Evolutionary conservation across 2,329 filamentous ascomycete genomes (phyloP), one percentile per base, ranked within the genome.

Genomic region (Phyllosticta paracitricarpa): DNA sequence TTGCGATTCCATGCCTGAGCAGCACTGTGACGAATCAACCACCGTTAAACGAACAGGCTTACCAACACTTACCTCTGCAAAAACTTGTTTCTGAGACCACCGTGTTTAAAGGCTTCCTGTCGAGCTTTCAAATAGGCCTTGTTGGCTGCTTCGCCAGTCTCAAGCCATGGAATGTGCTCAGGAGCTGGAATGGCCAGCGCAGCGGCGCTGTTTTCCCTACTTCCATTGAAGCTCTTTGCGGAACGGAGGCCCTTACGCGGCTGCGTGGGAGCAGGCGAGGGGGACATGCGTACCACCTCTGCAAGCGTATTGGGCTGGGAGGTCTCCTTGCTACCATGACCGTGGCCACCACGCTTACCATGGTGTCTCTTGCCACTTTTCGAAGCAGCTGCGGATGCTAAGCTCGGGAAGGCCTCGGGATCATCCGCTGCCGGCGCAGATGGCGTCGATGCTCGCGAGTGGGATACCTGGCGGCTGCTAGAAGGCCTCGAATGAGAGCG

Each of bases 1-100:
- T 97, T 97, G 62, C 94, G 89, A 72, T 97, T 97, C 93, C 94
- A 99, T 24, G 94, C 94, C 81, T 97, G 93, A 8, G 93, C 93
- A 66, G 94, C 94, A 74, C 92, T 95, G 65, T 52, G 63, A 26
- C 19, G 30, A 53, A 24, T 61, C 8, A 53, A 14, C 28, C 51
- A 14, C 17, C 9, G 7, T 9, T 48, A 57, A 51, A 5, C 14
- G 6, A 9, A 17, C 19, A 28, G 52, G 12, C 2, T 4, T 12
- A 1, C 19, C 12, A 51, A n/a, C 2, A 56, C 77, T 22, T 66
- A 93, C 90, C 90, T 96, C 75, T 97, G 93, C 60, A 99, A 77
- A 69, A 97, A 99, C 73, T 97, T 97, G 74, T 97, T 99, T 65
- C 94, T 85, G 72, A 97, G 84, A 67, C 92, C 94, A 66, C 94